Evolutionary conservation across 805 yeast species (phyloP).

Genomic region (Kodamaea leandrae): DNA sequence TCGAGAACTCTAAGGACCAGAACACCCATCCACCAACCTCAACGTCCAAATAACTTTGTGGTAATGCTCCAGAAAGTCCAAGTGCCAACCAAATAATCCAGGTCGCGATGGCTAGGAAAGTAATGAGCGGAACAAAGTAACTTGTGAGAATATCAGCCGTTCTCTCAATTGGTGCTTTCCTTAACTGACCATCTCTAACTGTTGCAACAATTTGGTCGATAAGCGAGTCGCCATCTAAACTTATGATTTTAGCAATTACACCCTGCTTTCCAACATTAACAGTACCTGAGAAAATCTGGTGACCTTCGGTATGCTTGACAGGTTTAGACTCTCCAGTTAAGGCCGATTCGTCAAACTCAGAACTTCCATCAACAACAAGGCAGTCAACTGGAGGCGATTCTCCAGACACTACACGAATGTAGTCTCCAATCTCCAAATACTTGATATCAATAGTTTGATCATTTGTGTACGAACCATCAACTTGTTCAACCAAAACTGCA

Average conservation of each 20-base stretch:
- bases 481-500: constrained; percentile 44
- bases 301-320: constrained; percentile 55
- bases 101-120: constrained; percentile 55
- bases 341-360: constrained; percentile 60
- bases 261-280: constrained; percentile 58
- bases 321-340: constrained; percentile 63
- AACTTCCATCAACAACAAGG: constrained; percentile 44
- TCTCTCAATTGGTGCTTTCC: constrained; percentile 71
- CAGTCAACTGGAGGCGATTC: constrained; percentile 63
- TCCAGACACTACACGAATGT: constrained; percentile 48
- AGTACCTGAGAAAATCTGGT: constrained; percentile 71
- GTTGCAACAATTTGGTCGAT: constrained; percentile 67
- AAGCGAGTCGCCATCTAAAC: constrained; percentile 62
- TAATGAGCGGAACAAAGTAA: constrained; percentile 69
- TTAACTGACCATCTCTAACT: constrained; percentile 70
- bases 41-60: constrained; percentile 53
- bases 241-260: constrained; percentile 52
- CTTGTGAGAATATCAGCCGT: constrained; percentile 68
- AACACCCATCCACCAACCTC: constrained; percentile 73
- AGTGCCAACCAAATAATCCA: constrained; percentile 69
- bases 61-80: constrained; percentile 54
- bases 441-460: constrained; percentile 40
- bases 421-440: constrained; percentile 52
- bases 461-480: constrained; percentile 17
- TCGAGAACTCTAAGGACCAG: constrained; percentile 76